phyloP scores from a whole-genome alignment of 1,284 basidiomycete genomes.

The Hemileia vastatrix region DNA sequence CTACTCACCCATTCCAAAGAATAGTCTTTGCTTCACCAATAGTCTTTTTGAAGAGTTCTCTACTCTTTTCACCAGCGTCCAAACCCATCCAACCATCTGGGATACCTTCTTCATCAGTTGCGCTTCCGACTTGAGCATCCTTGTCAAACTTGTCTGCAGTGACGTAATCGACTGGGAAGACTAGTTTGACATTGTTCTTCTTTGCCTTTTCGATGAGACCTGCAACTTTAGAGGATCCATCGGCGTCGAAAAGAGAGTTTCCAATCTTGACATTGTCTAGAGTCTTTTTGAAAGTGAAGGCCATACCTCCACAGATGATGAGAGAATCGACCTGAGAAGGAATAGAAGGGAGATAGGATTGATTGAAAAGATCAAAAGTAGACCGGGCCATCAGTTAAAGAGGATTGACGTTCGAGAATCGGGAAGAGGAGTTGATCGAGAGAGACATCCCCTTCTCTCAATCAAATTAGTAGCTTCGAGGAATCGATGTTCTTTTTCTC shows the following conservation, averaged over 20 bases:
- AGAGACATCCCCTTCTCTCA: not conserved
- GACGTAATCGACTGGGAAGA: constrained; percentile 90
- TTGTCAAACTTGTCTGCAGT: constrained; percentile 92
- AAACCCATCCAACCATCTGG: constrained; percentile 91
- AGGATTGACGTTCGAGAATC: too few relatives aligned
- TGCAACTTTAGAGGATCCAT: constrained; percentile 77
- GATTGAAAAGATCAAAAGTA: too few relatives aligned
- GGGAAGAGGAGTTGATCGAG: constrained; percentile 11
- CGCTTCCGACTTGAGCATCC: constrained; percentile 69
- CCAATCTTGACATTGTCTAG: constrained; percentile 83
- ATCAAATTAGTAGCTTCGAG: too few relatives aligned
- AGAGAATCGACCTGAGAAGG: constrained; percentile 69
- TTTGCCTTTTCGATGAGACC: constrained; percentile 84
- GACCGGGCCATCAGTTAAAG: too few relatives aligned
- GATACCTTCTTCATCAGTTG: constrained; percentile 75
- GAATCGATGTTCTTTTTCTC: too few relatives aligned
- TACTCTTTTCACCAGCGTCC: constrained; percentile 68
- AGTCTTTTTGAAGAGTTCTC: constrained; percentile 65
- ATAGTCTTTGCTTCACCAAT: constrained; percentile 88
- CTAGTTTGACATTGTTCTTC: constrained; percentile 81
- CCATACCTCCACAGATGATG: constrained; percentile 98
- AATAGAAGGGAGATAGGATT: constrained; percentile 5
- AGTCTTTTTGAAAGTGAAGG: constrained; percentile 97
- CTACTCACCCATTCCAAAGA: constrained; percentile 69
- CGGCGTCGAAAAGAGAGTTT: constrained; percentile 81